Evolutionary conservation across 495 filamentous ascomycete species (phyloP).

Genomic region (Filosporella fistucella): DNA sequence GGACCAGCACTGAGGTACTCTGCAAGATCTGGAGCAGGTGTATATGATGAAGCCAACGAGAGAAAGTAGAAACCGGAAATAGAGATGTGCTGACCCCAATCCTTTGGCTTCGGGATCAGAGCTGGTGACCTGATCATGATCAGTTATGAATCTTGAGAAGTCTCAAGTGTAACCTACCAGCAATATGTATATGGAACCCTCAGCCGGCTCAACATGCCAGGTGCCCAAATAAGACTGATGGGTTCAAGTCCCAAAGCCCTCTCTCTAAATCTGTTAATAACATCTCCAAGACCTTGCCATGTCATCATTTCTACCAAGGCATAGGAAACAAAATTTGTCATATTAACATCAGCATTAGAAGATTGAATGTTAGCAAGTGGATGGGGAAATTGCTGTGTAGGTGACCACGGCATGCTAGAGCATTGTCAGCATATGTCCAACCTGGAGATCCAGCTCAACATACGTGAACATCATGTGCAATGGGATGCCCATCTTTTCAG

Average conservation of each 20-base stretch:
- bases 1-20: slow-evolving; percentile 62
- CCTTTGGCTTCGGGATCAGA: slow-evolving; percentile 72
- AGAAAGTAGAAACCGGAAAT: slow-evolving; percentile 75
- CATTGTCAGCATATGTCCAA: neutral
- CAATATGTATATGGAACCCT: slow-evolving; percentile 75
- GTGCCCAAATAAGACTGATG: slow-evolving; percentile 61
- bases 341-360: slow-evolving; percentile 44
- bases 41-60: slow-evolving; percentile 57
- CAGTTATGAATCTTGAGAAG: neutral
- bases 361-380: slow-evolving; percentile 51
- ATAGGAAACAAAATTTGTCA: slow-evolving; percentile 72
- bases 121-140: slow-evolving; percentile 53
- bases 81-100: slow-evolving; percentile 69
- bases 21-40: slow-evolving; percentile 55
- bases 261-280: slow-evolving; percentile 68
- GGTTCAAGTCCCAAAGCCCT: slow-evolving; percentile 63
- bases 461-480: slow-evolving; percentile 81
- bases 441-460: slow-evolving; percentile 20
- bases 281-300: slow-evolving; percentile 74
- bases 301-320: slow-evolving; percentile 74
- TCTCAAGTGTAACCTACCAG: slow-evolving; percentile 42
- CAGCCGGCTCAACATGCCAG: slow-evolving; percentile 56
- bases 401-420: slow-evolving; percentile 55
- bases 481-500: slow-evolving; percentile 75
- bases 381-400: slow-evolving; percentile 48